Evolutionary conservation across 768 basidiomycete species (phyloP).

Genomic region (Mycena epipterygia): DNA sequence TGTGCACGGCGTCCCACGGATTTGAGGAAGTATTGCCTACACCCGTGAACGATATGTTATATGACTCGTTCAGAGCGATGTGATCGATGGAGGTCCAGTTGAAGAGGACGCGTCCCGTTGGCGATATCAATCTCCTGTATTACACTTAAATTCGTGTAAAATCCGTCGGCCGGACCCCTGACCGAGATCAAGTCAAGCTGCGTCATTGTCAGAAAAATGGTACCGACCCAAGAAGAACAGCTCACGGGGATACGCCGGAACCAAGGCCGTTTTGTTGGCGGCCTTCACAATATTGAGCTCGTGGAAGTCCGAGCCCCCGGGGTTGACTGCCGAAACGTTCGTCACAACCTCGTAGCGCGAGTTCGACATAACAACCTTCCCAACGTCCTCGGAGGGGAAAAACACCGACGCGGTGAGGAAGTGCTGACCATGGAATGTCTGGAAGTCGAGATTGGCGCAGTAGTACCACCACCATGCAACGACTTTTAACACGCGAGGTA

Average conservation of each 20-base stretch:
- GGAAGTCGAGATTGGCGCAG: slow-evolving; percentile 23
- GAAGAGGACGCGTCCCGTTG: slow-evolving; percentile 19
- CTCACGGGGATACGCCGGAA: slow-evolving; percentile 23
- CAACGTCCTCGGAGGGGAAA: background rate
- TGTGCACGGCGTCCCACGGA: slow-evolving; percentile 25
- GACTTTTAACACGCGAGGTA: too few species aligned
- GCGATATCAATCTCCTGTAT: slow-evolving; percentile 30
- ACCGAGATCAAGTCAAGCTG: slow-evolving; percentile 22
- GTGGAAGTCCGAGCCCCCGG: slow-evolving; percentile 16
- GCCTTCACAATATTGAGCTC: slow-evolving; percentile 28
- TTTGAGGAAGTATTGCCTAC: background rate
- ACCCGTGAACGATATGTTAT: slow-evolving; percentile 10
- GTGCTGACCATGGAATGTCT: slow-evolving; percentile 19
- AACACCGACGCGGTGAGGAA: slow-evolving; percentile 20
- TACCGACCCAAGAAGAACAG: background rate
- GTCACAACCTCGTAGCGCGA: slow-evolving; percentile 16
- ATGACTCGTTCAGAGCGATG: slow-evolving; percentile 18
- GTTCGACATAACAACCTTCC: slow-evolving; percentile 13
- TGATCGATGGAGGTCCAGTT: slow-evolving; percentile 29
- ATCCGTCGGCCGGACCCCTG: slow-evolving; percentile 22
- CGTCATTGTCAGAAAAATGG: background rate
- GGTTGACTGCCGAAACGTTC: slow-evolving; percentile 25
- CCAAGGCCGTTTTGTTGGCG: slow-evolving; percentile 19
- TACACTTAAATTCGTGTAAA: slow-evolving; percentile 8
- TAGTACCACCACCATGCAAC: background rate